These are phyloP conservation scores for Candida gigantensis DNA, from an alignment of 1,139 yeast species.

Conservation along the genomic window DNA sequence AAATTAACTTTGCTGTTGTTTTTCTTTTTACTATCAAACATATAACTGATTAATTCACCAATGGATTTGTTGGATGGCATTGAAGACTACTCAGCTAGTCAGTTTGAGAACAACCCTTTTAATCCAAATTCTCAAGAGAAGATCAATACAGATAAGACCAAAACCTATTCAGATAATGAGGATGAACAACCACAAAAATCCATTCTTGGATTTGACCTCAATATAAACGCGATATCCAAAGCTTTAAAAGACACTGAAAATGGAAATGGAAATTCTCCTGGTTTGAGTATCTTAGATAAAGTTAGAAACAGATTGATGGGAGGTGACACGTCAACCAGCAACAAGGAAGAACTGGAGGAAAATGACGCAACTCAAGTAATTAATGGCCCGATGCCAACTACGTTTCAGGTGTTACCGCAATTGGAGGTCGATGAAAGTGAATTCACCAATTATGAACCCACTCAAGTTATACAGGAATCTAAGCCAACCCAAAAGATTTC, in stretches of 20 bases:
- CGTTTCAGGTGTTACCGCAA: slow-evolving; percentile 28
- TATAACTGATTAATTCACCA: not conserved
- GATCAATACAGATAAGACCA: slow-evolving; percentile 11
- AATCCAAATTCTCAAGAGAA: not conserved
- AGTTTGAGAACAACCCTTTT: slow-evolving; percentile 8
- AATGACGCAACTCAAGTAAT: slow-evolving; percentile 4
- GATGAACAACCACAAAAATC: slow-evolving; percentile 3
- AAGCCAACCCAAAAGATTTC: slow-evolving; percentile 1
- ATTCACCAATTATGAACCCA: slow-evolving; percentile 7
- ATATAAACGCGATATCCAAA: slow-evolving; percentile 17
- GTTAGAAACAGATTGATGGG: slow-evolving; percentile 21
- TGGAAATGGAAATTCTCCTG: slow-evolving; percentile 2
- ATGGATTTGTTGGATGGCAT: slow-evolving; percentile 24
- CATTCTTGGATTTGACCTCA: slow-evolving; percentile 16
- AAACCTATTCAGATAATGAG: slow-evolving; percentile 10
- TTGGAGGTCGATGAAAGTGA: slow-evolving; percentile 31
- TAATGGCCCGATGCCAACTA: not conserved
- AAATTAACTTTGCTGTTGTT: not conserved
- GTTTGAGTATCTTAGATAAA: slow-evolving; percentile 19
- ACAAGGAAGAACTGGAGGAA: too few species aligned
- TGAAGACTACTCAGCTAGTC: slow-evolving; percentile 16
- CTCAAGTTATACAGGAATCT: not conserved
- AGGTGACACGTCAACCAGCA: slow-evolving; percentile 4
- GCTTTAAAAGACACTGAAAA: slow-evolving; percentile 10
- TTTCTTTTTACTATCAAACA: not conserved